Evolutionary conservation across 768 basidiomycete species (phyloP).

Genomic region (Xerocomellus amylosporus): DNA sequence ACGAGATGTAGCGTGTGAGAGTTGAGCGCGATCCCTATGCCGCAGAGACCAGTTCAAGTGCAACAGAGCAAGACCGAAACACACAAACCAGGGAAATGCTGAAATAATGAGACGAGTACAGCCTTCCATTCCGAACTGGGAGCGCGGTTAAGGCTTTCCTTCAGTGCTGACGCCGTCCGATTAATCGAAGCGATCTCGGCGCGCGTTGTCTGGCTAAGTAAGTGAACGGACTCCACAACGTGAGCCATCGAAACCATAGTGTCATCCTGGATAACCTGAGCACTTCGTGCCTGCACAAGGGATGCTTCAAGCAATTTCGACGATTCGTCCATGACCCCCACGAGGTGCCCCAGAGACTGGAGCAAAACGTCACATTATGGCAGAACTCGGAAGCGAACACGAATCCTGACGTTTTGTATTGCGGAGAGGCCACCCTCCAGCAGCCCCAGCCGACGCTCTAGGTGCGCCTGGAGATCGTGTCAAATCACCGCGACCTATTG

Average conservation of each 20-base stretch:
- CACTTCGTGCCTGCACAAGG: conserved; percentile 28
- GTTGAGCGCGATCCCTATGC: conserved; percentile 19
- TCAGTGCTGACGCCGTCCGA: conserved; percentile 36
- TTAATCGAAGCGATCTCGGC: conserved; percentile 48
- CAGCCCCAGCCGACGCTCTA: conserved; percentile 28
- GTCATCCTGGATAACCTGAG: conserved; percentile 37
- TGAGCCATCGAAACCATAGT: conserved; percentile 34
- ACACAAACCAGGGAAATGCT: conserved; percentile 25
- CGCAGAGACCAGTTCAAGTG: background rate
- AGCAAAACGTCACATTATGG: conserved; percentile 14
- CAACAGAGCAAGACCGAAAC: background rate
- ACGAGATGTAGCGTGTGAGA: conserved; percentile 29
- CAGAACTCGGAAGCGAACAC: conserved; percentile 9
- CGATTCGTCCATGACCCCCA: conserved; percentile 17
- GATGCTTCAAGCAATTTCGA: conserved; percentile 33
- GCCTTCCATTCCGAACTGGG: conserved; percentile 20
- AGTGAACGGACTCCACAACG: conserved; percentile 37
- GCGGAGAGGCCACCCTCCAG: conserved; percentile 23
- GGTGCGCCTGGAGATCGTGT: conserved; percentile 25
- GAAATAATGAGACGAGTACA: conserved; percentile 10
- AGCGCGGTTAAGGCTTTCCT: conserved; percentile 25
- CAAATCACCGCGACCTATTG: background rate
- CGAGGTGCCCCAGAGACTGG: conserved; percentile 23
- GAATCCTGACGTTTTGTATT: conserved; percentile 32
- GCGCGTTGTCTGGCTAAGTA: conserved; percentile 39